Evolutionary conservation across 345 rosid species (phyloP).

Genomic region (Eucalyptus marginata): DNA sequence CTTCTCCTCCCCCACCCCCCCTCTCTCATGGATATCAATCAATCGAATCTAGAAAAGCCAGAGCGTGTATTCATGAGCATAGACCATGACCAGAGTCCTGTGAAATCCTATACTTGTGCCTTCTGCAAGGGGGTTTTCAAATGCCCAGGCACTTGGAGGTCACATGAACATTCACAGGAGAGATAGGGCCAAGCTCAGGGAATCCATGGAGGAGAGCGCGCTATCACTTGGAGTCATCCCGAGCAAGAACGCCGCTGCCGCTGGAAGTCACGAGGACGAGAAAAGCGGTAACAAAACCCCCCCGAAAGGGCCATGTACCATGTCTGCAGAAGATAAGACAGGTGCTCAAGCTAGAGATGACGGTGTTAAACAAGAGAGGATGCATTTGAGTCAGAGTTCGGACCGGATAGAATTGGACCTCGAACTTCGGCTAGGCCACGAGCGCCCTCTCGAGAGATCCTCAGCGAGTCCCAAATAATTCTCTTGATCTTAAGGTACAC

Average conservation of each 20-base stretch:
- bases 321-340: background rate
- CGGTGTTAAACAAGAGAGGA: background rate
- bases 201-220: conserved; percentile 9
- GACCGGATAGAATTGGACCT: conserved; percentile 35
- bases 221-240: background rate
- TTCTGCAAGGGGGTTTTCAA: conserved; percentile 60
- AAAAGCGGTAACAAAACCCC: background rate
- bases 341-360: background rate
- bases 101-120: conserved; percentile 23
- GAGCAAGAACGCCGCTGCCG: background rate
- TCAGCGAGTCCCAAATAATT: background rate
- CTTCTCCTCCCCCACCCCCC: rapidly evolving
- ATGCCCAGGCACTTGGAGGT: conserved; percentile 70
- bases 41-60: background rate
- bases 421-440: conserved; percentile 58
- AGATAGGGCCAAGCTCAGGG: conserved; percentile 40
- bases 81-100: background rate
- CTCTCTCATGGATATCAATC: background rate
- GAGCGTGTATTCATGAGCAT: background rate
- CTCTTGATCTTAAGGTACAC: background rate
- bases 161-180: conserved; percentile 65
- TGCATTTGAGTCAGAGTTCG: background rate
- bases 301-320: background rate
- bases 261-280: background rate
- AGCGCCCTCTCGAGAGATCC: background rate